A percentile compares a stretch with the other conserved stretches of the same genome.
Evolutionary conservation across 139 green algal species (phyloP).

Genomic region (Chlamydomonas asymmetrica): DNA sequence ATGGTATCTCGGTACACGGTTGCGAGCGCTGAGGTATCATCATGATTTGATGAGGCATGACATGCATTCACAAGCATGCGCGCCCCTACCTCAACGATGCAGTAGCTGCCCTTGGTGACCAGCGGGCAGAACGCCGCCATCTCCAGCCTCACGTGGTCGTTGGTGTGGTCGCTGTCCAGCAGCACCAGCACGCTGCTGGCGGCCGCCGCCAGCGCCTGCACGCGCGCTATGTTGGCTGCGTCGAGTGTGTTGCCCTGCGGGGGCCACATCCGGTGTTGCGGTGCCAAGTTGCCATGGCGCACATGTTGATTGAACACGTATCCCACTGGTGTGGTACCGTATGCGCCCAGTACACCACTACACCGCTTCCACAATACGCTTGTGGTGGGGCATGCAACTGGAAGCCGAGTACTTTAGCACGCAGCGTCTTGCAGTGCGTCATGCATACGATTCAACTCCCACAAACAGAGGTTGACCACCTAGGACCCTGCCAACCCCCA

Average conservation of each 20-base stretch:
- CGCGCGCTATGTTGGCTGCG: neutral
- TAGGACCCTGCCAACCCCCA: neutral
- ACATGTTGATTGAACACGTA: neutral
- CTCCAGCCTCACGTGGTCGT: slow-evolving; percentile 40
- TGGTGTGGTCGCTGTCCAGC: slow-evolving; percentile 42
- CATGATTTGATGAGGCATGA: no score
- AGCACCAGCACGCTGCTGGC: slow-evolving; percentile 39
- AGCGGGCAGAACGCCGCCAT: slow-evolving; percentile 36
- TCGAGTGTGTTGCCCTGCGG: slow-evolving; percentile 17
- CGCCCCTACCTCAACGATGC: slow-evolving; percentile 32
- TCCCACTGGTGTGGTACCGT: neutral
- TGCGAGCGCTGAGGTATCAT: no score
- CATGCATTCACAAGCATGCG: no score
- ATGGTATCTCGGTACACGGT: no score
- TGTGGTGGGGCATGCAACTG: no score
- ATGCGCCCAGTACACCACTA: neutral
- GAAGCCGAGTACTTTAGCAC: no score
- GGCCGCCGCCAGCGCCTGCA: neutral
- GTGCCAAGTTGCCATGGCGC: neutral
- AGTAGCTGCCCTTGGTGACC: slow-evolving; percentile 43
- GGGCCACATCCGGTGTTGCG: neutral
- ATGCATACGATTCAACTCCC: neutral
- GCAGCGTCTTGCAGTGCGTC: neutral
- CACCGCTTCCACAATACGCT: no score
- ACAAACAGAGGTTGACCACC: neutral